Conservation (phyloP, 306 rosid genomes). For the Trifolium fragiferum region DNA sequence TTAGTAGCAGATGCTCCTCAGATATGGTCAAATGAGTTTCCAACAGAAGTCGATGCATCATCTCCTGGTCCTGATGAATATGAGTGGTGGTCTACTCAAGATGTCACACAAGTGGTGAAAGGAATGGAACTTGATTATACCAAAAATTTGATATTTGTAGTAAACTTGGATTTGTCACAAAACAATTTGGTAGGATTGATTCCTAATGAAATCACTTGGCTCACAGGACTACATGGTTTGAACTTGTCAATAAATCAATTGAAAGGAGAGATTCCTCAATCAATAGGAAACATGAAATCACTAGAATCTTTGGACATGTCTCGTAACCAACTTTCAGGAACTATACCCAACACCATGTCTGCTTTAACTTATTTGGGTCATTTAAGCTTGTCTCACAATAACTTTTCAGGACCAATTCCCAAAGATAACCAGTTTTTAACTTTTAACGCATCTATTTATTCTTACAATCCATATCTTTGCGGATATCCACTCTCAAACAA, state of each 20-base stretch:
- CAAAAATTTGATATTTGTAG: neutral
- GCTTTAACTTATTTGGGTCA: conserved; percentile 6
- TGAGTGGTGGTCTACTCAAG: neutral
- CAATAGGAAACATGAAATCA: conserved; percentile 23
- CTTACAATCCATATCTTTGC: conserved; percentile 32
- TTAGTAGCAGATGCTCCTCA: too few species aligned
- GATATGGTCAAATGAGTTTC: too few species aligned
- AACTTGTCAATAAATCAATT: conserved; percentile 35
- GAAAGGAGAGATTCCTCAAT: conserved; percentile 24
- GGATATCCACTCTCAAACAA: conserved; percentile 20
- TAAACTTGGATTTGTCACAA: conserved; percentile 31
- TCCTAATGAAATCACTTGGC: conserved; percentile 15
- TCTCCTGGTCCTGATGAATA: too few species aligned
- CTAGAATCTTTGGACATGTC: conserved; percentile 40
- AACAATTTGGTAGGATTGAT: conserved; percentile 32
- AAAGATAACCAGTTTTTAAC: conserved; percentile 3
- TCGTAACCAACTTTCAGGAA: conserved; percentile 35
- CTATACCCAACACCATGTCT: conserved; percentile 32
- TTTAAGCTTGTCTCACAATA: conserved; percentile 33
- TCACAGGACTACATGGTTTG: conserved; percentile 8
- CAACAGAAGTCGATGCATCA: too few species aligned
- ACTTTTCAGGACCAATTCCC: conserved; percentile 37
- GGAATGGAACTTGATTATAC: conserved; percentile 29
- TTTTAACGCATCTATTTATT: conserved; percentile 23
- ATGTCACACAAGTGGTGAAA: conserved; percentile 9